phyloP scores from a whole-genome alignment of 345 rosid species.

The Mercurialis annua region DNA sequence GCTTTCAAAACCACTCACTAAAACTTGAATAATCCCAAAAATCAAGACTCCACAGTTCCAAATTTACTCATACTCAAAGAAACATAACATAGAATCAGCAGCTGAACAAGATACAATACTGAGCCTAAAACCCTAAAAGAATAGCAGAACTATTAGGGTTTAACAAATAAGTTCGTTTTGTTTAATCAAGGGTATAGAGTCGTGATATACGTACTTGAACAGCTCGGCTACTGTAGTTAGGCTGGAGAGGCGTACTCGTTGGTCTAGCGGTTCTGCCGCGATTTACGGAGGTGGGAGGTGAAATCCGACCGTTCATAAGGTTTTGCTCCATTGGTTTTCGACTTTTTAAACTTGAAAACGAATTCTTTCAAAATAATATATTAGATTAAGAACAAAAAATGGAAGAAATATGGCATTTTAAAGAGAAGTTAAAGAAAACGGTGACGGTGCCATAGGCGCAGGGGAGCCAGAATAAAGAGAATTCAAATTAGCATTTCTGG shows the following conservation, averaged over 20 bases:
- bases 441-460: not conserved
- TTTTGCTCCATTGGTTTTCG: conserved; percentile 29
- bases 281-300: conserved; percentile 18
- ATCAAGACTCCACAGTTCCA: not conserved
- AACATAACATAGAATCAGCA: not conserved
- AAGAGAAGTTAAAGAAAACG: not conserved
- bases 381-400: too few relatives aligned
- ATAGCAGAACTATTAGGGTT: conserved; percentile 9
- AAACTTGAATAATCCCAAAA: not conserved
- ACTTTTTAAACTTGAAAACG: not conserved
- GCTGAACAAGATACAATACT: not conserved
- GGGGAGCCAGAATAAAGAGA: conserved; percentile 3
- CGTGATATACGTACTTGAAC: conserved; percentile 38
- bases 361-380: not conserved
- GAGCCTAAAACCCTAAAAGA: conserved; percentile 4
- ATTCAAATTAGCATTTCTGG: too few relatives aligned
- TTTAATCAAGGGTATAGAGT: not conserved
- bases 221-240: conserved; percentile 39
- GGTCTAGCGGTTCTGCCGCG: conserved; percentile 25
- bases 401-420: too few relatives aligned
- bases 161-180: not conserved
- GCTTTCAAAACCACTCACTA: not conserved
- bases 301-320: conserved; percentile 27
- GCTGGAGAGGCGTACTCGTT: conserved; percentile 21
- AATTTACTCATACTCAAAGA: not conserved